These are phyloP conservation scores for Trichoderma sp. DNA, from an alignment of 2,329 filamentous ascomycete genomes.

Conservation along the genomic window DNA sequence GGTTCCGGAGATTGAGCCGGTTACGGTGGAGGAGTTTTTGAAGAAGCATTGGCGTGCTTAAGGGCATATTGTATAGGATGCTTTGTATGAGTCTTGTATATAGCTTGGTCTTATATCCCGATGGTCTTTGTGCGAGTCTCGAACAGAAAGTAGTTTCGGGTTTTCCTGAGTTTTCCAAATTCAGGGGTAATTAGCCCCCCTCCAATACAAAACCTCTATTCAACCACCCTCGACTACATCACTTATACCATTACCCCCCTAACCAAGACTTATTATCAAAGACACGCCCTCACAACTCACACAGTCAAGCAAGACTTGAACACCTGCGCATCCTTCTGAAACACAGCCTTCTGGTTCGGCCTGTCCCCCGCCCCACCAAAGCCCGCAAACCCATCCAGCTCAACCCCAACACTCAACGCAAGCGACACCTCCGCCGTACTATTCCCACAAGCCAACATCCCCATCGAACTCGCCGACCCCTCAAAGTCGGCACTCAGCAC, in stretches of 20 bases:
- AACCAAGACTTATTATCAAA: neutral
- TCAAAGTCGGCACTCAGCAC: neutral
- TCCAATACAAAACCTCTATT: too few species aligned
- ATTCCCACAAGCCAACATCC: constrained; percentile 9
- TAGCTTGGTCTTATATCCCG: neutral
- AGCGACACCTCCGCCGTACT: constrained; percentile 1
- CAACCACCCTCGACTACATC: too few species aligned
- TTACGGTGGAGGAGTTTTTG: constrained; percentile 10
- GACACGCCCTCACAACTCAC: neutral
- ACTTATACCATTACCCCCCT: too few species aligned
- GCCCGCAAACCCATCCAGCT: constrained; percentile 25
- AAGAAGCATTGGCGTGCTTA: constrained; percentile 15
- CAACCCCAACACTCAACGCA: constrained; percentile 8
- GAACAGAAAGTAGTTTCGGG: too few species aligned
- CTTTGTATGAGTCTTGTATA: neutral
- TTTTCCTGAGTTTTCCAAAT: too few species aligned
- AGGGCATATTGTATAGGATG: neutral
- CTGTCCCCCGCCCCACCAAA: neutral
- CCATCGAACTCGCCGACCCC: neutral
- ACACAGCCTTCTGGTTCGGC: constrained; percentile 20
- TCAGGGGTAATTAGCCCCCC: too few species aligned
- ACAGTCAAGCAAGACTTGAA: constrained; percentile 9
- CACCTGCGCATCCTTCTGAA: neutral
- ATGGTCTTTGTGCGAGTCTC: too few species aligned
- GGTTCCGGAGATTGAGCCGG: constrained; percentile 4